phyloP scores from a whole-genome alignment of 2,329 filamentous ascomycete genomes.

The Penicillium sp. region DNA sequence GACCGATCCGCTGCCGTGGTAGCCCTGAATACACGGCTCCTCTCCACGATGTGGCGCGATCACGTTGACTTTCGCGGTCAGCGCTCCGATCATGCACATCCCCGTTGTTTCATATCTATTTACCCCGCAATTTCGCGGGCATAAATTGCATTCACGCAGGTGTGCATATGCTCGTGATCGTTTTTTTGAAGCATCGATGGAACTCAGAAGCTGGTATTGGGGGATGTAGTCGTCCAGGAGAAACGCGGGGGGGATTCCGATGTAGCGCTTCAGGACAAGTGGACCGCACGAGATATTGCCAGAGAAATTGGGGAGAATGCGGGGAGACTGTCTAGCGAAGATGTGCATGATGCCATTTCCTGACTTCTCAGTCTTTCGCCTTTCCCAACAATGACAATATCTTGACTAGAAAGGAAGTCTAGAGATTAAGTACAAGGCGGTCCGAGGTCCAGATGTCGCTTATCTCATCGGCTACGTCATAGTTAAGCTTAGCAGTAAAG shows the following conservation, averaged over 20 bases:
- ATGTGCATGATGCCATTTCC: slow-evolving; percentile 14
- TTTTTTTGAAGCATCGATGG: slow-evolving; percentile 71
- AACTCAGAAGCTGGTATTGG: slow-evolving; percentile 68
- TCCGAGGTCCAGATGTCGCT: slow-evolving; percentile 1
- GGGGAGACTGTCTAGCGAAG: slow-evolving; percentile 5
- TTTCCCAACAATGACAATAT: background rate
- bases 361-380: background rate
- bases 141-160: slow-evolving; percentile 77
- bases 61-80: slow-evolving; percentile 76
- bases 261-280: slow-evolving; percentile 30
- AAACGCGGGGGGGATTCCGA: slow-evolving; percentile 64
- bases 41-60: slow-evolving; percentile 86
- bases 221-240: slow-evolving; percentile 74
- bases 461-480: slow-evolving; percentile 18
- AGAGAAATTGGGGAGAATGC: background rate
- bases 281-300: background rate
- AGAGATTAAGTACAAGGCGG: too few relatives aligned
- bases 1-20: slow-evolving; percentile 76
- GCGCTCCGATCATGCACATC: slow-evolving; percentile 72
- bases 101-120: slow-evolving; percentile 80
- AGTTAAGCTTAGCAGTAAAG: too few relatives aligned
- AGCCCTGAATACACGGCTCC: slow-evolving; percentile 80
- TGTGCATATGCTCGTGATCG: slow-evolving; percentile 73
- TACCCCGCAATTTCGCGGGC: slow-evolving; percentile 73
- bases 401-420: background rate